Evolutionary conservation across 495 filamentous ascomycete species (phyloP).

Genomic region (Tirmania nivea): DNA sequence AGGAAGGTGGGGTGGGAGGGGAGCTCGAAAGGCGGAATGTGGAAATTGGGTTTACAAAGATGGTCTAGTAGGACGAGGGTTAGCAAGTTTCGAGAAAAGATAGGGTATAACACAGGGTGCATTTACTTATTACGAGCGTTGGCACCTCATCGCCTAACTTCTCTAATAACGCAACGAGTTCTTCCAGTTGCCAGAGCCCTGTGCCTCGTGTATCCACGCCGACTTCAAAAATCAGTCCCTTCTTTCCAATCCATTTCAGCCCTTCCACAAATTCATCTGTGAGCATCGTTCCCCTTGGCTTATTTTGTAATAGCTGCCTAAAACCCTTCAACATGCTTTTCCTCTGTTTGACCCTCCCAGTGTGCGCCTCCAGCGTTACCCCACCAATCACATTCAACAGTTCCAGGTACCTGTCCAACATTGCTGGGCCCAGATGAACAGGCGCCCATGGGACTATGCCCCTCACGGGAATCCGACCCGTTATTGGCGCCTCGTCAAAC

Average conservation of each 20-base stretch:
- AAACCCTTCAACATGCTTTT: constrained; percentile 37
- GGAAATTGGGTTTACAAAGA: constrained; percentile 67
- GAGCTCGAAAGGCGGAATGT: constrained; percentile 22
- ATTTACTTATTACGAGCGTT: constrained; percentile 48
- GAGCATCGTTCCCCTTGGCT: constrained; percentile 39
- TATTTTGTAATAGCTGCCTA: constrained; percentile 61
- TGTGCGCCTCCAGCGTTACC: constrained; percentile 23
- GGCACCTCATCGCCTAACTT: constrained; percentile 35
- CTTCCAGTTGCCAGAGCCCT: constrained; percentile 48
- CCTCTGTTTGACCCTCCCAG: constrained; percentile 22
- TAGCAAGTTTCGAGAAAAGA: neutral
- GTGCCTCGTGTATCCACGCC: constrained; percentile 52
- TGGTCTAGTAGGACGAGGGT: constrained; percentile 34
- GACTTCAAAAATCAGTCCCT: constrained; percentile 51
- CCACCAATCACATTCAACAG: constrained; percentile 21
- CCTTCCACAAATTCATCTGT: constrained; percentile 39
- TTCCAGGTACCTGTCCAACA: constrained; percentile 30
- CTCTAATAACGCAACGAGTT: constrained; percentile 49
- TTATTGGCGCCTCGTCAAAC: constrained; percentile 1
- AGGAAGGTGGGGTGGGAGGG: constrained; percentile 36
- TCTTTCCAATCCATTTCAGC: constrained; percentile 42
- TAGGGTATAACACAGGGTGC: neutral
- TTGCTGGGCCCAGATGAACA: constrained; percentile 34
- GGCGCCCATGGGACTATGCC: constrained; percentile 72
- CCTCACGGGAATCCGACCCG: constrained; percentile 38